Percentiles rank a stretch among this genome's conserved stretches.
Evolutionary conservation across 371 early-diverging fungal species (phyloP).

Genomic region (Actinomortierella ambigua): DNA sequence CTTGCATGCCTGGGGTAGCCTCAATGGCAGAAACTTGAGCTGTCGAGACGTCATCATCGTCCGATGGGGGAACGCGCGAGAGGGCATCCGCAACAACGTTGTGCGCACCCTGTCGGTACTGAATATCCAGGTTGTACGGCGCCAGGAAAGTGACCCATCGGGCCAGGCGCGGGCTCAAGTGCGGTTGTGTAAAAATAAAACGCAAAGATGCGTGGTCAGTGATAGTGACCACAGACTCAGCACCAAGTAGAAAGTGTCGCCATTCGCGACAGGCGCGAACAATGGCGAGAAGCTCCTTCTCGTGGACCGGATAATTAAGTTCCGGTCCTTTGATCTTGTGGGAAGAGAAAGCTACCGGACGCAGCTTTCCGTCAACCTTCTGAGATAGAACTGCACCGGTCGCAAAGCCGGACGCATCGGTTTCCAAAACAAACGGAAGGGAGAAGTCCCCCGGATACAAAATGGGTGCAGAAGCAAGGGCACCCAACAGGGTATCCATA

Average conservation of each 20-base stretch:
- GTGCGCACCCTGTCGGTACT: conserved; percentile 12
- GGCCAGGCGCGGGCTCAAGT: conserved; percentile 13
- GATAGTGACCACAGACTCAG: neutral
- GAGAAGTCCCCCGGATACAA: too few species aligned
- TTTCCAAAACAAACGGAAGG: too few species aligned
- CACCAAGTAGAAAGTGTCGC: conserved; percentile 18
- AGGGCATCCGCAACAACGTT: conserved; percentile 9
- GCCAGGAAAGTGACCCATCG: conserved; percentile 9
- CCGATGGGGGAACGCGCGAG: too few species aligned
- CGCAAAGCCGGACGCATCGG: conserved; percentile 44
- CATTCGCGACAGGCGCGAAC: conserved; percentile 9
- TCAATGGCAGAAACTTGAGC: too few species aligned
- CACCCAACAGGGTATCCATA: conserved; percentile 29
- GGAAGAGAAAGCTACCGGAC: conserved; percentile 48
- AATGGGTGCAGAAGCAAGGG: conserved; percentile 1
- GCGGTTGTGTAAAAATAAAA: conserved; percentile 3
- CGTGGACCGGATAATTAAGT: conserved; percentile 24
- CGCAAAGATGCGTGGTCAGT: conserved; percentile 14
- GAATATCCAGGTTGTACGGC: conserved; percentile 6
- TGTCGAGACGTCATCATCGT: too few species aligned
- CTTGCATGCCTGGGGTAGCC: too few species aligned
- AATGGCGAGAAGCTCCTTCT: conserved; percentile 16
- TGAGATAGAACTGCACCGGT: conserved; percentile 48
- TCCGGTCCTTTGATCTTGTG: conserved; percentile 42
- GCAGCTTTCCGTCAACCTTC: conserved; percentile 20